These are phyloP conservation scores for Calocybe cyanea DNA, from an alignment of 768 basidiomycete genomes.

Conservation along the genomic window DNA sequence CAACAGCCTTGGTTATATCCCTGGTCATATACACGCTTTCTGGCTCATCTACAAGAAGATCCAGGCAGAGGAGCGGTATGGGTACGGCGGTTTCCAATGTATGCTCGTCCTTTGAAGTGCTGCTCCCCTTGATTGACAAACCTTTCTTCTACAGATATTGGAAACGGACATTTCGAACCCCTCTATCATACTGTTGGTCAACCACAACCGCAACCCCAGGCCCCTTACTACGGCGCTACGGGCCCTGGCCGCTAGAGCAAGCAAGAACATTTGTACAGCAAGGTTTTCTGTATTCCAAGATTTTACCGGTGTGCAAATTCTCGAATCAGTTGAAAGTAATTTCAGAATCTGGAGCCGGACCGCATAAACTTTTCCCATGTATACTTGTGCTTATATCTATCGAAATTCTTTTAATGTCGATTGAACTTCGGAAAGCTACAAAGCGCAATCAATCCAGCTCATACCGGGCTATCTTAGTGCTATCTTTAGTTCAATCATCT, in stretches of 20 bases:
- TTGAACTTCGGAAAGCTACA: too few species aligned
- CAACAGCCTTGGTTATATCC: slow-evolving; percentile 82
- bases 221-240: slow-evolving; percentile 43
- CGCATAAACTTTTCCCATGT: too few species aligned
- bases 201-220: slow-evolving; percentile 26
- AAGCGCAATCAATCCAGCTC: too few species aligned
- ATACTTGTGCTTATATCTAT: too few species aligned
- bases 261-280: too few species aligned
- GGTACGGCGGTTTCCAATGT: slow-evolving; percentile 74
- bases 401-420: too few species aligned
- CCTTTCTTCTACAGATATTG: slow-evolving; percentile 28
- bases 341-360: too few species aligned
- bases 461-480: too few species aligned
- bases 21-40: slow-evolving; percentile 75
- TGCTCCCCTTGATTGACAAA: neutral
- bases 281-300: too few species aligned
- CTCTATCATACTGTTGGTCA: slow-evolving; percentile 25
- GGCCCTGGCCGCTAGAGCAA: slow-evolving; percentile 1
- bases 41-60: slow-evolving; percentile 91
- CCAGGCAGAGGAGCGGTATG: slow-evolving; percentile 81
- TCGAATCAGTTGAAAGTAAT: too few species aligned
- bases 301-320: too few species aligned
- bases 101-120: neutral
- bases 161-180: slow-evolving; percentile 40
- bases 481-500: too few species aligned